Base-by-base conservation (phyloP, 139 green algal genomes). In the Klebsormidium nitens region DNA sequence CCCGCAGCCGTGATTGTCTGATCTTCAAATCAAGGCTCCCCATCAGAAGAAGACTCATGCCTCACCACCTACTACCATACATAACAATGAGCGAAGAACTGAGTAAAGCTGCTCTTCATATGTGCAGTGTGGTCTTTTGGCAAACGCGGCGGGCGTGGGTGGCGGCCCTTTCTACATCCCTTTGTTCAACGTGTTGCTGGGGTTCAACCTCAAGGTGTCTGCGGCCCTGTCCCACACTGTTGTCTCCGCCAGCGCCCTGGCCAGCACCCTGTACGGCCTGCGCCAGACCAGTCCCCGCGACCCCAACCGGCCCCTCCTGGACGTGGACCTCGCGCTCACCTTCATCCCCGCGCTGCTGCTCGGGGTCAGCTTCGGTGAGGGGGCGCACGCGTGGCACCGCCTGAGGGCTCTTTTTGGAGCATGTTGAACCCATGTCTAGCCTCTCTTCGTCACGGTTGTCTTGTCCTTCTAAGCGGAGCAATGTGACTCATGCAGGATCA, bases 151-250 rank as follows among this genome's bases (percentile, higher is more conserved):
- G 34, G 64, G 64, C 23, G 28, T 71, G n/a, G 64, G 64, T 28
- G 64, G 64, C 26, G 64, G 64, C 2, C 64, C 64, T 11, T 65
- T 71, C 36, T 71, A 71, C 64, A 71, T 71, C 42, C 64, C 64
- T 2, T 26, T 71, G 6, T 71, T 71, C 42, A 29, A 71, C 42
- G 63, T 40, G 52, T 31, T 61, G 17, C 42, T 71, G 40, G 64
- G 64, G 3, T 71, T 71, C 39, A 39, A 29, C 42, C 34, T 63
- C 40, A 65, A 65, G 6, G 29, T 23, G 31, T 36, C 64, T 34
- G 64, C 64, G 3, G 64, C 38, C 34, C 42, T 71, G 5, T 71
- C 64, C 4, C 64, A 71, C 64, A 71, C 64, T 14, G 29, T 71
- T 23, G 64, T 71, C 34, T 40, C 64, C 17, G 42, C 34, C 36